Evolutionary conservation across 495 filamentous ascomycete species (phyloP).

Genomic region (Tetracladium marchalianum): DNA sequence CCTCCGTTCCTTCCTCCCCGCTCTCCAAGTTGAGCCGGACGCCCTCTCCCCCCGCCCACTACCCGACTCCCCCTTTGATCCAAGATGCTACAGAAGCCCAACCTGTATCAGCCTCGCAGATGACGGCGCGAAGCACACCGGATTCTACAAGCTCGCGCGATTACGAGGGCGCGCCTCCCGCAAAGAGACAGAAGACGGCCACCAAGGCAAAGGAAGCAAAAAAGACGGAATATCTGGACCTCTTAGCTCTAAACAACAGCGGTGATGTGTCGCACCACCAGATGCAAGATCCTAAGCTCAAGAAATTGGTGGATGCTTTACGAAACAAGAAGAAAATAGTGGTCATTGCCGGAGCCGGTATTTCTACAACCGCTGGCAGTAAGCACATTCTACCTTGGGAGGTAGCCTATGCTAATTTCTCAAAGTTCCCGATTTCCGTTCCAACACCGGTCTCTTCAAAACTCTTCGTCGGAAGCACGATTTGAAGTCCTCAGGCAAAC

Average conservation of each 20-base stretch:
- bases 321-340: slow-evolving; percentile 91
- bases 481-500: slow-evolving; percentile 85
- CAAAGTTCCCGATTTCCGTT: slow-evolving; percentile 92
- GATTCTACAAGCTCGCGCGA: slow-evolving; percentile 25
- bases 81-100: slow-evolving; percentile 4
- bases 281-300: slow-evolving; percentile 37
- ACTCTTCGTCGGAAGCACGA: slow-evolving; percentile 76
- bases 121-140: no score
- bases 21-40: slow-evolving; percentile 20
- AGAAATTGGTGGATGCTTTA: slow-evolving; percentile 63
- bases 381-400: slow-evolving; percentile 30
- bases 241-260: slow-evolving; percentile 39
- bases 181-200: slow-evolving; percentile 58
- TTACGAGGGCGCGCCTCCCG: slow-evolving; percentile 45
- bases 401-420: not conserved
- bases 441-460: slow-evolving; percentile 76
- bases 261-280: slow-evolving; percentile 32
- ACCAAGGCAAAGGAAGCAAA: slow-evolving; percentile 56
- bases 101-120: no score
- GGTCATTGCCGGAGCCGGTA: slow-evolving; percentile 91
- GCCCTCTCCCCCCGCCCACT: slow-evolving; percentile 23
- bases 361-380: slow-evolving; percentile 94
- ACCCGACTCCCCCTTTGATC: slow-evolving; percentile 33
- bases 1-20: slow-evolving; percentile 21
- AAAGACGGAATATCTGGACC: slow-evolving; percentile 66